These are phyloP conservation scores for Aspergillus texensis DNA, from an alignment of 2,329 filamentous ascomycete species.

Conservation along the genomic window DNA sequence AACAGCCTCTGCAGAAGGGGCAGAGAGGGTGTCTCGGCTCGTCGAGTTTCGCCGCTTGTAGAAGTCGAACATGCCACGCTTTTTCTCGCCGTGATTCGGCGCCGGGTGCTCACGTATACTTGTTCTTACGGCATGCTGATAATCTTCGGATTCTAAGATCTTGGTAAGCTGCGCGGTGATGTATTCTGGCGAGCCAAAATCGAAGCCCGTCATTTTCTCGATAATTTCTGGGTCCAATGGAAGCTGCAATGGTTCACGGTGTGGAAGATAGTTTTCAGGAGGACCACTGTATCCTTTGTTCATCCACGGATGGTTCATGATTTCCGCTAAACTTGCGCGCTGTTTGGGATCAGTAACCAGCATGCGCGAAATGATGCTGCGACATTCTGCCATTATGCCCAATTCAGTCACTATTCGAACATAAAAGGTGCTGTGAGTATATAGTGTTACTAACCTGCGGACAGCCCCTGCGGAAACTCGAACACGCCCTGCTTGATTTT, in stretches of 20 bases:
- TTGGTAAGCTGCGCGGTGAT: slow-evolving; percentile 81
- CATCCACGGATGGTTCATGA: slow-evolving; percentile 96
- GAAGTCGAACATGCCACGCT: slow-evolving; percentile 91
- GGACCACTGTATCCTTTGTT: slow-evolving; percentile 83
- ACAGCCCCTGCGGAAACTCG: slow-evolving; percentile 93
- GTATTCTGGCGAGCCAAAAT: slow-evolving; percentile 84
- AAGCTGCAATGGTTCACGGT: slow-evolving; percentile 79
- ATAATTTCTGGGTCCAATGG: slow-evolving; percentile 83
- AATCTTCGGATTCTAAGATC: slow-evolving; percentile 91
- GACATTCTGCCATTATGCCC: slow-evolving; percentile 69
- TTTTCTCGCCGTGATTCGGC: slow-evolving; percentile 70
- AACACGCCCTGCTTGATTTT: slow-evolving; percentile 98
- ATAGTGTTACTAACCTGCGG: slow-evolving; percentile 66
- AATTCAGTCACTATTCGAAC: slow-evolving; percentile 40
- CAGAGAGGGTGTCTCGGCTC: slow-evolving; percentile 82
- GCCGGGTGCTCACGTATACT: slow-evolving; percentile 68
- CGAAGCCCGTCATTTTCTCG: slow-evolving; percentile 95
- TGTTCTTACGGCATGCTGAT: slow-evolving; percentile 78
- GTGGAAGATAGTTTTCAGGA: slow-evolving; percentile 85
- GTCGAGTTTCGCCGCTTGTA: slow-evolving; percentile 92
- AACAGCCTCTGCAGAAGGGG: slow-evolving; percentile 82
- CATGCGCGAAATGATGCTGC: slow-evolving; percentile 90
- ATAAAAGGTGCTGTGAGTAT: background rate
- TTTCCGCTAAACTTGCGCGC: slow-evolving; percentile 83
- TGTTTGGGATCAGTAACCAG: slow-evolving; percentile 90